Evolutionary conservation across 495 filamentous ascomycete genomes (phyloP).

Genomic region (Paragyromitra xinjiangensis): DNA sequence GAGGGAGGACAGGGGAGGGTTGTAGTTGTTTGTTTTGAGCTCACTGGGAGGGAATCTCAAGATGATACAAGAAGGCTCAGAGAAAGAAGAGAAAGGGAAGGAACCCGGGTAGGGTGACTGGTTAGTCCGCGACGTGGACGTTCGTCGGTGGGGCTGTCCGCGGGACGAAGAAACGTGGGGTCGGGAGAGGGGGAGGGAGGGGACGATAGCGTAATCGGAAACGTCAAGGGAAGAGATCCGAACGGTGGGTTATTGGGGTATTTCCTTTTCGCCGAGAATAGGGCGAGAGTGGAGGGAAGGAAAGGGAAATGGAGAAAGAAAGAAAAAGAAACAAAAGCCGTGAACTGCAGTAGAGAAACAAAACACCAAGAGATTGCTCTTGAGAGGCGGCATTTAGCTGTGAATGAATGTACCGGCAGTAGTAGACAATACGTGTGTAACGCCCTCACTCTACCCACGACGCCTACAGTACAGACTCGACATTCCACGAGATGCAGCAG

Average conservation of each 20-base stretch:
- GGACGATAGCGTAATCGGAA: constrained; percentile 10
- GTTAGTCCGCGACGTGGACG: constrained; percentile 47
- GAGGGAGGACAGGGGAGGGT: background rate
- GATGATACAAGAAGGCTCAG: background rate
- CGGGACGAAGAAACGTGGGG: constrained; percentile 26
- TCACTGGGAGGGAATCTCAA: background rate
- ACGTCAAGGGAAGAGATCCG: constrained; percentile 6
- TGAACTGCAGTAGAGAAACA: background rate
- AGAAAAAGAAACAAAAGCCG: constrained; percentile 14
- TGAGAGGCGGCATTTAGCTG: background rate
- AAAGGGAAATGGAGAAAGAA: background rate
- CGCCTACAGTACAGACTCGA: background rate
- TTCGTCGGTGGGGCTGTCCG: constrained; percentile 36
- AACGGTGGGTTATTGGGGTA: background rate
- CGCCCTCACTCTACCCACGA: background rate
- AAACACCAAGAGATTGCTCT: background rate
- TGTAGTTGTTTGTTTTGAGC: background rate
- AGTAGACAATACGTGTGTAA: too few relatives aligned
- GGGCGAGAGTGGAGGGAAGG: background rate
- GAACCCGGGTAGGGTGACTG: constrained; percentile 28
- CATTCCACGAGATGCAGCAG: too few relatives aligned
- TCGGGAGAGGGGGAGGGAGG: background rate
- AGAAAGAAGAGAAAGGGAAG: background rate
- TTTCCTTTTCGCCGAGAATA: background rate
- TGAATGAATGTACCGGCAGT: too few relatives aligned